phyloP scores from a whole-genome alignment of 495 filamentous ascomycete species.

The Amphirosellinia nigrospora region DNA sequence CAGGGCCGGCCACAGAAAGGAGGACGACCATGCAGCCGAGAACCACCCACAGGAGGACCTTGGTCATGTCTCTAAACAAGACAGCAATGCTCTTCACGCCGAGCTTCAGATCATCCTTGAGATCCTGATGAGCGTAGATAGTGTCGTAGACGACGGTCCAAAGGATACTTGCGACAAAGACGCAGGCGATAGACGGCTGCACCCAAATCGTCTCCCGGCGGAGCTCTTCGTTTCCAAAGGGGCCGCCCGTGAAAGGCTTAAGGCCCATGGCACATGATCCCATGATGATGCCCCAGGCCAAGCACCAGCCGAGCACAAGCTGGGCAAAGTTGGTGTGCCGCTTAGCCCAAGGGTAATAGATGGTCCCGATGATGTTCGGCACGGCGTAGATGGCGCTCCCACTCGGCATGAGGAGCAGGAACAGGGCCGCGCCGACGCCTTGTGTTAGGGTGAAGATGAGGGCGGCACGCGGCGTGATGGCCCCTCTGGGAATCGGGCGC shows the following conservation, averaged over 20 bases:
- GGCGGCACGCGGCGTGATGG: conserved; percentile 41
- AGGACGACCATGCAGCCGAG: conserved; percentile 36
- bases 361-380: conserved; percentile 41
- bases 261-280: conserved; percentile 39
- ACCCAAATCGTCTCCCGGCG: conserved; percentile 14
- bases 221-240: conserved; percentile 26
- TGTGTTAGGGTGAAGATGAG: conserved; percentile 42
- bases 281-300: conserved; percentile 43
- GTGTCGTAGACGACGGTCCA: conserved; percentile 52
- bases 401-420: conserved; percentile 34
- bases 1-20: conserved; percentile 33
- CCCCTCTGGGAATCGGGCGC: conserved; percentile 49
- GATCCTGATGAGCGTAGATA: conserved; percentile 52
- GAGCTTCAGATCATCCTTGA: conserved; percentile 43
- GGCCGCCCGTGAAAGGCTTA: conserved; percentile 34
- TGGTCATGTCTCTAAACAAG: conserved; percentile 41
- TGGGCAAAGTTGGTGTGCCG: conserved; percentile 49
- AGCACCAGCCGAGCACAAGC: conserved; percentile 47
- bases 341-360: conserved; percentile 51
- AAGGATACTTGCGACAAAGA: conserved; percentile 37
- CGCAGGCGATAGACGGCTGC: conserved; percentile 28
- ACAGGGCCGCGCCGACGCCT: conserved; percentile 33
- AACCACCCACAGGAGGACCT: conserved; percentile 36
- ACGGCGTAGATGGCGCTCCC: conserved; percentile 38
- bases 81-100: conserved; percentile 49